Evolutionary conservation across 1,139 yeast species (phyloP), one percentile per base, ranked within the genome.

Genomic region (Blastobotrys ciferrii): DNA sequence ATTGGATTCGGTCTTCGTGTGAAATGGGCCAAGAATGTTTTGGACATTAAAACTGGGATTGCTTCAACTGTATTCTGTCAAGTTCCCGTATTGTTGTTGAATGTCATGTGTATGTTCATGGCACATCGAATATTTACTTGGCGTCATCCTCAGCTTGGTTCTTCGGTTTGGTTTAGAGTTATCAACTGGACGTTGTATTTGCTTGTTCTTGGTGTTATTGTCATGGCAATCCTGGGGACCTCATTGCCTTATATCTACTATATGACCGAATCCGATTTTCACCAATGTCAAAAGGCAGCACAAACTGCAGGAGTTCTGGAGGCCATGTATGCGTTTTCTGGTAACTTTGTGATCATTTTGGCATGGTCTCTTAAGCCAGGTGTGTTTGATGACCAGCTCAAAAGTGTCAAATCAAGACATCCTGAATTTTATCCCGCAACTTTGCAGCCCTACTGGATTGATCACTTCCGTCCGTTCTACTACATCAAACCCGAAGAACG

Each of bases 391-490:
- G 43, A 73, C 71, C 53, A 84, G 81, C 23, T 44, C 40, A 37
- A 32, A 30, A 45, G 49, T 15, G 40, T 42, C 32, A 78, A 75
- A 58, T 66, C 70, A 43, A 69, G 80, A 19, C 46, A 45, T 15
- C 46, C 47, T 13, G 48, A 43, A 28, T 43, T 37, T 7, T 62
- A 32, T 68, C 70, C 44, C 61, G 46, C 67, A 57, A 81, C 87
- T 15, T 80, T 80, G 62, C 91, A 84, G 65, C 88, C 94, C 36
- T 81, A 84, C 77, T 85, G 94, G 94, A 80, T 85, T 60, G 82
- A 82, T 61, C 75, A 81, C 1, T 82, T 82, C 59, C 62, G 70
- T n/a, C 75, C 82, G 11, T 59, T 78, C 83, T 28, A 61, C 46
- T 60, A 49, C 45, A 60, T 62, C 7, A 39, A 48, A 11, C 40